Percentiles rank a stretch among this genome's conserved stretches.
Conservation (phyloP, 768 basidiomycete species). For the Agrocybe chaxingu region DNA sequence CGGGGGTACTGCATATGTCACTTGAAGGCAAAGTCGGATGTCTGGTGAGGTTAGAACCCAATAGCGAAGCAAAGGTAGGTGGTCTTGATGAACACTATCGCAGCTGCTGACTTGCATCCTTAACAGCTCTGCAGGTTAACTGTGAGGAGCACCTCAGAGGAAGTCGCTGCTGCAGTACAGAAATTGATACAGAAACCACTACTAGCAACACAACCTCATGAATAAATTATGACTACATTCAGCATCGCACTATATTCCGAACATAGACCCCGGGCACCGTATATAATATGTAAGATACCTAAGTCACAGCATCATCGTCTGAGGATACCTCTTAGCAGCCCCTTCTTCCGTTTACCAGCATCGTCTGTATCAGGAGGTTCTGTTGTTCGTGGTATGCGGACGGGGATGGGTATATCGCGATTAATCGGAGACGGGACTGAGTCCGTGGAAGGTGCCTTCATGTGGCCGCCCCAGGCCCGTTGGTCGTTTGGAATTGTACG, state of each 20-base stretch:
- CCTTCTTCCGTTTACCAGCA: constrained; percentile 36
- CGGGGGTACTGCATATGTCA: constrained; percentile 96
- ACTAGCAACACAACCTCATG: constrained; percentile 21
- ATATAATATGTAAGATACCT: too few species aligned
- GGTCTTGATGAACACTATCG: neutral
- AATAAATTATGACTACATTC: constrained; percentile 20
- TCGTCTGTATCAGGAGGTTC: constrained; percentile 30
- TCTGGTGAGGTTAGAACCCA: constrained; percentile 89
- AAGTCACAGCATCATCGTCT: constrained; percentile 25
- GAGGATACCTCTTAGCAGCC: constrained; percentile 41
- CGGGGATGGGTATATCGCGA: constrained; percentile 12
- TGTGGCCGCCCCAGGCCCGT: constrained; percentile 9
- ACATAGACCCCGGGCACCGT: constrained; percentile 1
- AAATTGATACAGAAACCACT: constrained; percentile 48
- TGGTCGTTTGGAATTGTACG: constrained; percentile 15
- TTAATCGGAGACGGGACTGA: constrained; percentile 38
- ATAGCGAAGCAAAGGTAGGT: constrained; percentile 88
- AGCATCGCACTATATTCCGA: constrained; percentile 19
- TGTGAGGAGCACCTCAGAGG: constrained; percentile 91
- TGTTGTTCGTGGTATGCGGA: constrained; percentile 13
- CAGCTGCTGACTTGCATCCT: constrained; percentile 1
- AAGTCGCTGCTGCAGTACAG: constrained; percentile 73
- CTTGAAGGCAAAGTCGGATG: constrained; percentile 93
- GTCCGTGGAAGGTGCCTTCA: constrained; percentile 56
- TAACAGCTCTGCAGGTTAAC: constrained; percentile 87